Percentiles rank a stretch among this genome's conserved stretches.
Conservation (phyloP, 2,329 filamentous ascomycete species). For the Dothistroma pini region DNA sequence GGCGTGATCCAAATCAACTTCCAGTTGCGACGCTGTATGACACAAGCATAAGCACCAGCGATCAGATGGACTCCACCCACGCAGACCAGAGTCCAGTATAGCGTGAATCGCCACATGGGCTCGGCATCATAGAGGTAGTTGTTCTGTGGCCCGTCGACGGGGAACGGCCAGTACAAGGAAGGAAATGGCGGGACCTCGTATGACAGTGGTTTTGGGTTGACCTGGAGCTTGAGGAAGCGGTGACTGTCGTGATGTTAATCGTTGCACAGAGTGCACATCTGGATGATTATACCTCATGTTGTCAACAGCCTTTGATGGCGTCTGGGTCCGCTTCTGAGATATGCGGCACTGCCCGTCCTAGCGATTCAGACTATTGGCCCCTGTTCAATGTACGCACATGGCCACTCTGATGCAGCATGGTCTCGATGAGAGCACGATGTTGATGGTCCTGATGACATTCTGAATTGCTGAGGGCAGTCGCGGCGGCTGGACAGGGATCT, state of each 20-base stretch:
- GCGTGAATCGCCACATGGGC: slow-evolving; percentile 84
- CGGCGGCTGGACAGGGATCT: not conserved
- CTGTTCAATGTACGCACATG: too few species aligned
- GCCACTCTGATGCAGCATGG: not conserved
- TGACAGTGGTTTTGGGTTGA: slow-evolving; percentile 49
- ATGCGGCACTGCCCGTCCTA: not conserved
- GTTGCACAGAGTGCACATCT: not conserved
- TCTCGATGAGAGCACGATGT: not conserved
- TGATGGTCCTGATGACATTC: not conserved
- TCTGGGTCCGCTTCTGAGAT: not conserved
- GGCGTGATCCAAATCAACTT: slow-evolving; percentile 67
- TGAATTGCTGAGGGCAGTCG: not conserved
- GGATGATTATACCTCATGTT: slow-evolving; percentile 9
- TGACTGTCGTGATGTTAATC: slow-evolving; percentile 13
- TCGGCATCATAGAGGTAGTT: slow-evolving; percentile 67
- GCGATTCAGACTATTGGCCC: not conserved
- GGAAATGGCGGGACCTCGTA: slow-evolving; percentile 73
- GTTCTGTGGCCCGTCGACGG: slow-evolving; percentile 53
- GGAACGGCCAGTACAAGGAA: slow-evolving; percentile 72
- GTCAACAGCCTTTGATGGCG: not conserved
- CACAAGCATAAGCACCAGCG: slow-evolving; percentile 66
- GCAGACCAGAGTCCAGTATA: slow-evolving; percentile 80
- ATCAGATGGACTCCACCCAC: slow-evolving; percentile 71
- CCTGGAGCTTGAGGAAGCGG: slow-evolving; percentile 45
- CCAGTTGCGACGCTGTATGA: slow-evolving; percentile 61